A percentile compares a stretch with the other conserved stretches of the same genome.
Conservation (phyloP, 371 early-diverging fungal genomes). For the Dinochytrium kinnereticum region DNA sequence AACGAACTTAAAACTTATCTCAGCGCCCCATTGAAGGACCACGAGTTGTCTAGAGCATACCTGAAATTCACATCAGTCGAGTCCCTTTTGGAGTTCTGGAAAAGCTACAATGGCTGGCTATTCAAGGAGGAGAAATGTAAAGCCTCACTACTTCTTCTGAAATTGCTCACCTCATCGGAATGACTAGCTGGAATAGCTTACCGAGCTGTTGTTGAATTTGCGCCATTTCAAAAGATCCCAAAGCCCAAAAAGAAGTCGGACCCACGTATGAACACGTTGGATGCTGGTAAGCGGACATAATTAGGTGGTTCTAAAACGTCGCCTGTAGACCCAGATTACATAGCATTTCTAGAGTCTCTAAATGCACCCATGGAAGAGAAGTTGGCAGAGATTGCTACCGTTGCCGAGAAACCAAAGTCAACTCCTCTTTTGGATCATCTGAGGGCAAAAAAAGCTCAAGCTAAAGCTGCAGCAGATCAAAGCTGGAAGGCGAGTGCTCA, state of each 20-base stretch:
- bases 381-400: background rate
- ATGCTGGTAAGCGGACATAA: conserved; percentile 58
- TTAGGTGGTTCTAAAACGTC: too few relatives aligned
- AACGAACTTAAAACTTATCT: too few relatives aligned
- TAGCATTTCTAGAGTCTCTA: conserved; percentile 73
- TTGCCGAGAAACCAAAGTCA: conserved; percentile 44
- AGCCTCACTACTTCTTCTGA: background rate
- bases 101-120: conserved; percentile 76
- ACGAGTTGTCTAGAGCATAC: conserved; percentile 76
- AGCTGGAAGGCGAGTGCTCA: conserved; percentile 15
- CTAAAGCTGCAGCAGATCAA: conserved; percentile 50
- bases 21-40: conserved; percentile 64
- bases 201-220: conserved; percentile 79
- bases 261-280: conserved; percentile 76
- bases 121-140: conserved; percentile 75
- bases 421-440: conserved; percentile 80
- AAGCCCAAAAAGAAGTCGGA: conserved; percentile 69
- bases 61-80: conserved; percentile 74
- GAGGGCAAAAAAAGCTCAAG: conserved; percentile 69
- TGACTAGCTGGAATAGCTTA: conserved; percentile 64
- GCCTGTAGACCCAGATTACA: conserved; percentile 78
- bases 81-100: conserved; percentile 71
- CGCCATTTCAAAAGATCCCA: conserved; percentile 78
- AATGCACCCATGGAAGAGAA: conserved; percentile 38
- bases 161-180: conserved; percentile 10